Evolutionary conservation across 257 asterid species (phyloP).

Genomic region (Voacanga thouarsii): DNA sequence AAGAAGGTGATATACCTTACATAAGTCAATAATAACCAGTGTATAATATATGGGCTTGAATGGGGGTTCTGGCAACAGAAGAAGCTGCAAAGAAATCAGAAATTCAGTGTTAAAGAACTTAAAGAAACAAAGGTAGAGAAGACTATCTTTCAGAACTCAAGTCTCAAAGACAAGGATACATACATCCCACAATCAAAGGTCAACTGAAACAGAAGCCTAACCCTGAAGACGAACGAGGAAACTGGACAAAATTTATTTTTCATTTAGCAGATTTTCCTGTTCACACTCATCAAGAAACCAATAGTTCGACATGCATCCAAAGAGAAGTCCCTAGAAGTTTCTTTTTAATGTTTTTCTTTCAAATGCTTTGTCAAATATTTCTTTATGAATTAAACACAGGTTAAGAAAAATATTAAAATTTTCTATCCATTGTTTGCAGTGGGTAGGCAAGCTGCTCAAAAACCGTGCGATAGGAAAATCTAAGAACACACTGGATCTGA

Average conservation of each 20-base stretch:
- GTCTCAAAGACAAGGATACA: not conserved
- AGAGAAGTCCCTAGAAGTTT: not conserved
- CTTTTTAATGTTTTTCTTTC: not conserved
- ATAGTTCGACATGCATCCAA: not conserved
- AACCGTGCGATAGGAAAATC: not conserved
- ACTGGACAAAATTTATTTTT: not conserved
- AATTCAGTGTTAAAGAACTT: conserved; percentile 5
- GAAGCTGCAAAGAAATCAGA: conserved; percentile 59
- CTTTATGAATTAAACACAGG: not conserved
- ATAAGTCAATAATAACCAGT: conserved; percentile 90
- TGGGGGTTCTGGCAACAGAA: conserved; percentile 88
- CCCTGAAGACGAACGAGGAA: not conserved
- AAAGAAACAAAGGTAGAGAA: conserved; percentile 9
- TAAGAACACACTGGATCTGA: not conserved
- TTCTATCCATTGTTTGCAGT: not conserved
- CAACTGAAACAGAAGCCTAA: not conserved
- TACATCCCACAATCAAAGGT: not conserved
- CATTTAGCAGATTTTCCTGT: not conserved
- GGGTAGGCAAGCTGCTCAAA: not conserved
- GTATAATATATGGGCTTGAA: conserved; percentile 93
- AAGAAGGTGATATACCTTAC: conserved; percentile 59
- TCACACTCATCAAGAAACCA: not conserved
- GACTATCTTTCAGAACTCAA: not conserved
- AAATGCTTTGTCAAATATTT: not conserved
- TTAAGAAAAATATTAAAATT: not conserved